Base-by-base conservation (phyloP, 164 flowering plant genomes). In the Paratinospora sagittata region DNA sequence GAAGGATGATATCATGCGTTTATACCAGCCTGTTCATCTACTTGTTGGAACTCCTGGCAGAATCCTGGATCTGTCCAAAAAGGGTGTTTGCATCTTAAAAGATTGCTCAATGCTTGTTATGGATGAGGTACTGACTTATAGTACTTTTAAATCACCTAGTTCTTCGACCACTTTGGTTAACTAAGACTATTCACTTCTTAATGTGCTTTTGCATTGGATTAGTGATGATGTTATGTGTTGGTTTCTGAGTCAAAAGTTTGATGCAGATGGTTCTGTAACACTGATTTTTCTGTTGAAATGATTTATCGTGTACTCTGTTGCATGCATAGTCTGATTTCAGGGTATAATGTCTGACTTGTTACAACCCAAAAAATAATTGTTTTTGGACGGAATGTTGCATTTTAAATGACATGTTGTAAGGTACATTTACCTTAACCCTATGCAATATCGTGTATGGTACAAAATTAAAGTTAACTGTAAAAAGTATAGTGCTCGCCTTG, bases 1-100 rank as follows among this genome's bases (percentile, higher is more conserved):
- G 66, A 94, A 87, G 79, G 98, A 95, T 80, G 98, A 95, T 83
- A 95, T 95, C 74, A 95, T 92, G 98, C 93, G 98, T 34, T 83
- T 95, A 66, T 92, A 95, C 78, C 98, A 95, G 74, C 98, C 98
- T 2, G 97, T 95, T 24, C 98, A 94, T 78, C 84, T 94, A 71
- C 98, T 94, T 75, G 97, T 94, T 73, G 98, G 98, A 75, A 94
- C 97, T 45, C 98, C 98, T 37, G 98, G 98, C 72, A 87, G 98
- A 81, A 89, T 95, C 27, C 79, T 95, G 55, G 98, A 95, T 86
- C 97, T 95, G 76, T 85, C 97, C 6, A 92, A 84, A 67, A 95
- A 95, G 73, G 98, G 98, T 61, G 86, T 95, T 34, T 95, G 98
- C 67, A 27, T 84, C 70, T 81, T 94, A 82, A 90, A 88, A 72